A percentile compares a stretch with the other conserved stretches of the same genome.
Evolutionary conservation across 2,329 filamentous ascomycete genomes (phyloP).

Genomic region (Pestalotiopsis sp.): DNA sequence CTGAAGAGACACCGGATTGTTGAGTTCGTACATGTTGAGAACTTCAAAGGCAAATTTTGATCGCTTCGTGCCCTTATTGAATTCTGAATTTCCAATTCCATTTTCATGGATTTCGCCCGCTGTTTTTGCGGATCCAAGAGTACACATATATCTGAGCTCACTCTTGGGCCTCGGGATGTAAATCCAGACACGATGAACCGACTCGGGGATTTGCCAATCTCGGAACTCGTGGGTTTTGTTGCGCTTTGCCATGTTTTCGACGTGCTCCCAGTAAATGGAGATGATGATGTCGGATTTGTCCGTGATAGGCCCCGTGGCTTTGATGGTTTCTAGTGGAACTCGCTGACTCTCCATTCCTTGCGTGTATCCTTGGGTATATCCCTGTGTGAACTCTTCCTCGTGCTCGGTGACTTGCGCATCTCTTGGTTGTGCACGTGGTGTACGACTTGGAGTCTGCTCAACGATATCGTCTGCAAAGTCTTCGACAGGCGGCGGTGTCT

Average conservation of each 20-base stretch:
- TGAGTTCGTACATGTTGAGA: constrained; percentile 60
- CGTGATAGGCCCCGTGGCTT: constrained; percentile 38
- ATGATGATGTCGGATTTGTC: constrained; percentile 43
- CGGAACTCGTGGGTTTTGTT: constrained; percentile 56
- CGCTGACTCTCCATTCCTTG: constrained; percentile 33
- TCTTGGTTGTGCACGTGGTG: constrained; percentile 11
- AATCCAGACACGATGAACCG: constrained; percentile 63
- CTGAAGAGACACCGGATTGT: constrained; percentile 54
- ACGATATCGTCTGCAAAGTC: constrained; percentile 10
- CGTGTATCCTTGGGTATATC: constrained; percentile 22
- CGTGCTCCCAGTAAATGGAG: constrained; percentile 57
- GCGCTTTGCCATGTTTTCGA: constrained; percentile 50
- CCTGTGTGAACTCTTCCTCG: constrained; percentile 10
- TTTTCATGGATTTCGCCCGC: constrained; percentile 47
- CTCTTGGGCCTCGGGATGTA: constrained; percentile 48
- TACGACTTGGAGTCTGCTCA: constrained; percentile 15
- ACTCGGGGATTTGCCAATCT: constrained; percentile 52
- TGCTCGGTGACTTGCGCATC: constrained; percentile 12
- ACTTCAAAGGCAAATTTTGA: constrained; percentile 53
- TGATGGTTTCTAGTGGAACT: constrained; percentile 28
- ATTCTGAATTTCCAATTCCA: constrained; percentile 53
- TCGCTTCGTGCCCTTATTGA: constrained; percentile 40
- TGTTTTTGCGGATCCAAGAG: constrained; percentile 45
- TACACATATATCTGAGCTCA: constrained; percentile 61
- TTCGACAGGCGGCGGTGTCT: not conserved